Conservation (phyloP, 768 basidiomycete species). For the Chalciporus sphaerocephalus region DNA sequence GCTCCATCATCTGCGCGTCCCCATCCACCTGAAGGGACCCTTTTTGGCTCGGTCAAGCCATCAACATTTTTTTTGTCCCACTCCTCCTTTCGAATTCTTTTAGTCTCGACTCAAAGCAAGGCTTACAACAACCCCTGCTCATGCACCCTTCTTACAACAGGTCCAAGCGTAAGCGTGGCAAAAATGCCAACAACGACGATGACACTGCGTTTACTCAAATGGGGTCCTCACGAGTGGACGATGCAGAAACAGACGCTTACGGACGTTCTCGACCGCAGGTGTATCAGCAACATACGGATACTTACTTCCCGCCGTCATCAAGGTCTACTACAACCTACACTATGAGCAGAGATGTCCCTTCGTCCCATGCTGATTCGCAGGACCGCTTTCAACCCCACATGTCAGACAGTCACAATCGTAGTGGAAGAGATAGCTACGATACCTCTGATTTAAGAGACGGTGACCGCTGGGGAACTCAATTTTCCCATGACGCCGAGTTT, state of each 20-base stretch:
- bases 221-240: constrained; percentile 46
- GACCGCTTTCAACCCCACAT: constrained; percentile 35
- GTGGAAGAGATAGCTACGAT: constrained; percentile 49
- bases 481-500: constrained; percentile 39
- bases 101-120: constrained; percentile 17
- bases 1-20: constrained; percentile 16
- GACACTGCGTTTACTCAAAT: constrained; percentile 35
- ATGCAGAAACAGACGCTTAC: constrained; percentile 50
- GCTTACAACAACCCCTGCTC: constrained; percentile 20
- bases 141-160: constrained; percentile 39
- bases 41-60: constrained; percentile 27
- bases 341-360: constrained; percentile 47
- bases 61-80: constrained; percentile 26
- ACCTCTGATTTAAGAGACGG: constrained; percentile 39
- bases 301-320: constrained; percentile 42
- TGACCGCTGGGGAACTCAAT: constrained; percentile 43
- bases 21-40: constrained; percentile 23
- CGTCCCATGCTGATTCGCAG: constrained; percentile 47
- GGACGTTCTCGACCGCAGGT: constrained; percentile 46
- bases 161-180: constrained; percentile 49
- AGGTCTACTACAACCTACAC: constrained; percentile 44
- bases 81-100: constrained; percentile 19
- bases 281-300: constrained; percentile 41
- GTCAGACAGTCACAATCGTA: constrained; percentile 50
- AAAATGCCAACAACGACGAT: constrained; percentile 50